Percentiles rank a stretch among this genome's conserved stretches.
Evolutionary conservation across 805 yeast species (phyloP).

Genomic region (Tetrapisispora namnaoensis): DNA sequence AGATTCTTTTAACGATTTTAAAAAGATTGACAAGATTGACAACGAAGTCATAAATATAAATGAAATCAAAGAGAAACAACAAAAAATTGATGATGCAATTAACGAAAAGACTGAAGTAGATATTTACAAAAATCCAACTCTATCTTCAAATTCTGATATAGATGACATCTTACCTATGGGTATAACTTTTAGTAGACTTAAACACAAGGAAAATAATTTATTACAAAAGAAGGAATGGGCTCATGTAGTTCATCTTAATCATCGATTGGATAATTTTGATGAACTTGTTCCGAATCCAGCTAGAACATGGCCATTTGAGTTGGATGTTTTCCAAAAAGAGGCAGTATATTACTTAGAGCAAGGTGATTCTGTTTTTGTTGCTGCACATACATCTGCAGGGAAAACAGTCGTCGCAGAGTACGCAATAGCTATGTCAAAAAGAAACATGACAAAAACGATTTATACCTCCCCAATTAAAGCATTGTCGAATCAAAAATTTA

Average conservation of each 20-base stretch:
- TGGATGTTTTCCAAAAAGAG: constrained; percentile 93
- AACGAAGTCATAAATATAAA: constrained; percentile 26
- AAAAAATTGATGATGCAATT: constrained; percentile 12
- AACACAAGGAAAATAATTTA: constrained; percentile 12
- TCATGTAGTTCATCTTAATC: constrained; percentile 82
- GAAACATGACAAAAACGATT: constrained; percentile 94
- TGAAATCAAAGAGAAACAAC: constrained; percentile 31
- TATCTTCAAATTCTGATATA: constrained; percentile 22
- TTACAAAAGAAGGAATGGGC: constrained; percentile 70
- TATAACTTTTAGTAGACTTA: constrained; percentile 37
- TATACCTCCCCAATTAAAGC: constrained; percentile 96
- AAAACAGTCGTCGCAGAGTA: constrained; percentile 97
- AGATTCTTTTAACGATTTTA: constrained; percentile 14
- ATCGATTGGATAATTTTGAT: constrained; percentile 69
- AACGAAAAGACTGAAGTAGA: constrained; percentile 3
- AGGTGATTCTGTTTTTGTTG: constrained; percentile 97
- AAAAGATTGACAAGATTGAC: constrained; percentile 24
- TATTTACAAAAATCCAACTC: constrained; percentile 7
- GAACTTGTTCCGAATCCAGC: constrained; percentile 93
- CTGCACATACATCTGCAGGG: constrained; percentile 98
- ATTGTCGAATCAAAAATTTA: constrained; percentile 76
- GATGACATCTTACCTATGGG: constrained; percentile 44
- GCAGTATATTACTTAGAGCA: constrained; percentile 94
- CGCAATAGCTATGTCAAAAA: constrained; percentile 91
- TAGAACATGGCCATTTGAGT: constrained; percentile 85